These are phyloP conservation scores for Phytophthora melonis DNA, from an alignment of 352 stramenopile genomes.

Conservation along the genomic window DNA sequence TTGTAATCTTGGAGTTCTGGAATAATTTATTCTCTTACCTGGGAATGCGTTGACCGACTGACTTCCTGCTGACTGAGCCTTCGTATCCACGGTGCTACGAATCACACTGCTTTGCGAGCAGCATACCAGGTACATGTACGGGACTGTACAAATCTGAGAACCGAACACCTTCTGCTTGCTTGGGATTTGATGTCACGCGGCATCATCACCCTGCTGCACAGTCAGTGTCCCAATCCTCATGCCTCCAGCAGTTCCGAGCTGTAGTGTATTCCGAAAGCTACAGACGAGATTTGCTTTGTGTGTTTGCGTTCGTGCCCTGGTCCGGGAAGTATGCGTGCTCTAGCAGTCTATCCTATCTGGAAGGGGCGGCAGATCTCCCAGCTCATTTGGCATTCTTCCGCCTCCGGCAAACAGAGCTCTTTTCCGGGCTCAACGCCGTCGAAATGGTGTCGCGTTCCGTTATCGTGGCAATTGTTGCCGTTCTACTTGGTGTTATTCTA, in stretches of 20 bases:
- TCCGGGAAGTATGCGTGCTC: not conserved
- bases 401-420: not conserved
- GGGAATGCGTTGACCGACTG: not conserved
- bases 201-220: not conserved
- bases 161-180: not conserved
- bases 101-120: no score
- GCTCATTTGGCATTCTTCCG: constrained; percentile 2
- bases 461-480: not conserved
- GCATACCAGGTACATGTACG: no score
- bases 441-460: not conserved
- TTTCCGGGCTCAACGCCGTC: not conserved
- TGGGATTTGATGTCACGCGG: not conserved
- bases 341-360: not conserved
- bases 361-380: not conserved
- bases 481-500: not conserved
- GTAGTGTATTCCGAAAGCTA: not conserved
- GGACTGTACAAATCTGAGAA: not conserved
- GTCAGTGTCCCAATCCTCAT: not conserved
- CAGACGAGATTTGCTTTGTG: not conserved
- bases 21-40: not conserved
- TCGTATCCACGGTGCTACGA: no score
- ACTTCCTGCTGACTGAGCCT: not conserved
- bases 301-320: not conserved
- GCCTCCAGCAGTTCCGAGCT: no score
- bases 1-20: not conserved